Conservation (phyloP, 768 basidiomycete species). For the Lactifluus hygrophoroides region DNA sequence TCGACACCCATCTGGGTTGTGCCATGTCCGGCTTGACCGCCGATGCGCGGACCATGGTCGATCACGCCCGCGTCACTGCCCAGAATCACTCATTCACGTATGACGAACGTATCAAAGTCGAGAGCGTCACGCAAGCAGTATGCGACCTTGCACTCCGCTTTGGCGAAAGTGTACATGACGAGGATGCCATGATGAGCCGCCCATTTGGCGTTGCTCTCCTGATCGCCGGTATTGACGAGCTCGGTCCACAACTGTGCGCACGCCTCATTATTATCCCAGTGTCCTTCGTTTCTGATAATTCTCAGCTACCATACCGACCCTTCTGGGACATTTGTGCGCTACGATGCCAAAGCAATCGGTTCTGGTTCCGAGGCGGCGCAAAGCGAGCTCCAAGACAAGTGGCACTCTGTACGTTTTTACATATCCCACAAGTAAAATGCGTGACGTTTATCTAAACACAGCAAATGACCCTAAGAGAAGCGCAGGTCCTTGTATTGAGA, state of each 20-base stretch:
- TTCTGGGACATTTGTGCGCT: constrained; percentile 93
- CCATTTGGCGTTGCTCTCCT: constrained; percentile 97
- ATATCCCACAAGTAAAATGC: background rate
- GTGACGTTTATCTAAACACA: constrained; percentile 28
- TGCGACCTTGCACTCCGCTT: constrained; percentile 96
- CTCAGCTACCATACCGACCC: constrained; percentile 94
- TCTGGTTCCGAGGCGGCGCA: constrained; percentile 98
- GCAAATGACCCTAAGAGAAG: constrained; percentile 89
- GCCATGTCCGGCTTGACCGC: constrained; percentile 98
- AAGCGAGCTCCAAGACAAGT: constrained; percentile 93
- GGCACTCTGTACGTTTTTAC: constrained; percentile 64
- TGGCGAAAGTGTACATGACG: constrained; percentile 98
- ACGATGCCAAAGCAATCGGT: constrained; percentile 97
- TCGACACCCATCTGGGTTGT: constrained; percentile 91
- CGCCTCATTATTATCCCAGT: constrained; percentile 8
- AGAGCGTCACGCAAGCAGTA: constrained; percentile 96
- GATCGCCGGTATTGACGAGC: constrained; percentile 95
- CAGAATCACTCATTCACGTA: constrained; percentile 96
- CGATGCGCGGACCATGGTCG: constrained; percentile 98
- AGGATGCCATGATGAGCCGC: constrained; percentile 98
- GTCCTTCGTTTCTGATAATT: background rate
- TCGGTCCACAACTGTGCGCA: constrained; percentile 91
- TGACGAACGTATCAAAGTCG: constrained; percentile 94
- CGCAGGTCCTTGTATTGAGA: constrained; percentile 74
- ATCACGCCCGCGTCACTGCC: constrained; percentile 95